A percentile compares a stretch with the other conserved stretches of the same genome.
These are phyloP conservation scores for Strobilomyces confusus DNA, from an alignment of 768 basidiomycete genomes.

Conservation along the genomic window DNA sequence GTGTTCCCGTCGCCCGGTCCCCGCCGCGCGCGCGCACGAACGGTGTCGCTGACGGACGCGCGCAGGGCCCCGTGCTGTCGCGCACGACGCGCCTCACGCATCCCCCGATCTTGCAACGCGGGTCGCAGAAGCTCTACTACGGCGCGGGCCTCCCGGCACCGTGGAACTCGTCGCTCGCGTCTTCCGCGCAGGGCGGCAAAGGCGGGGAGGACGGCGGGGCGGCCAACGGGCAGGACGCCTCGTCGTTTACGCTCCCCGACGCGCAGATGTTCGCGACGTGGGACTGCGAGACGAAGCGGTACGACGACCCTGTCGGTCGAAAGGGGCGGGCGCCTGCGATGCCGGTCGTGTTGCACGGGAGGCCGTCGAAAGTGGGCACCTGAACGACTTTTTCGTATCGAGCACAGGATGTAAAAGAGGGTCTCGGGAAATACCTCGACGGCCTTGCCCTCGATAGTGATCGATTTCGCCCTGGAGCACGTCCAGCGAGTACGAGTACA, in stretches of 20 bases:
- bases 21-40: no score
- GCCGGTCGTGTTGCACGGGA: conserved; percentile 17
- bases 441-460: background rate
- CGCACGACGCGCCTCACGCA: conserved; percentile 63
- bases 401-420: no score
- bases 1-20: background rate
- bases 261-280: conserved; percentile 50
- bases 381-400: no score
- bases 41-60: background rate
- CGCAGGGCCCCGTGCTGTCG: conserved; percentile 51
- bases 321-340: conserved; percentile 20
- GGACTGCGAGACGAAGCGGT: conserved; percentile 45
- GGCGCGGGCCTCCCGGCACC: background rate
- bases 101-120: conserved; percentile 38
- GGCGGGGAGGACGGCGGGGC: background rate
- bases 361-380: conserved; percentile 21
- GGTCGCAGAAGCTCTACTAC: background rate
- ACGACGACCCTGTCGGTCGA: conserved; percentile 36
- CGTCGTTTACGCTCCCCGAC: conserved; percentile 33
- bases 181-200: conserved; percentile 16
- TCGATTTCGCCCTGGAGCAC: background rate
- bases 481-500: no score
- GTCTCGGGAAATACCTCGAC: no score
- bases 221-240: background rate
- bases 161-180: conserved; percentile 7